Evolutionary conservation across 768 basidiomycete genomes (phyloP).

Genomic region (Hypholoma sublateritium): DNA sequence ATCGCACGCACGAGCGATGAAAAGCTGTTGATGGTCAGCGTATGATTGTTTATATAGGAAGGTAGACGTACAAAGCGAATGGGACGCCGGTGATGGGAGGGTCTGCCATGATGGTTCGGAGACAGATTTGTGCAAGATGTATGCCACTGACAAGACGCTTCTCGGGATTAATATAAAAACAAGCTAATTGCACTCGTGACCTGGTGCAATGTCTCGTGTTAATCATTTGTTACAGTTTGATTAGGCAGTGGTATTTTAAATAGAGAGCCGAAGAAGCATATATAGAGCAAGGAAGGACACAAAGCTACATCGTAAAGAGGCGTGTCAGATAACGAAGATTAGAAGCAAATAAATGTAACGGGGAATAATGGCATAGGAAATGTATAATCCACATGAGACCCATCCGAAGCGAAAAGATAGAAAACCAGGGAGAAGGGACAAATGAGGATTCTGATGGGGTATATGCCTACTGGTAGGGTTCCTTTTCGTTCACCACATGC

Average conservation of each 20-base stretch:
- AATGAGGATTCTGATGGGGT: slow-evolving; percentile 2
- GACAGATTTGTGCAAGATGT: neutral
- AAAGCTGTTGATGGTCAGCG: slow-evolving; percentile 34
- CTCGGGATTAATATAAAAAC: neutral
- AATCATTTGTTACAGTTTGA: neutral
- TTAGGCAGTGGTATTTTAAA: neutral
- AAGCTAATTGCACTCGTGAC: neutral
- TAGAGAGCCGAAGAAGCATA: neutral
- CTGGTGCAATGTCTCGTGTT: neutral
- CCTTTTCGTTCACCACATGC: slow-evolving; percentile 50
- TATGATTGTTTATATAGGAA: neutral
- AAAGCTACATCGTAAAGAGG: slow-evolving; percentile 5
- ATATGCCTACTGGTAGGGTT: slow-evolving; percentile 39
- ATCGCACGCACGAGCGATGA: slow-evolving; percentile 50
- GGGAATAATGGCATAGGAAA: slow-evolving; percentile 8
- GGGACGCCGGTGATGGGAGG: slow-evolving; percentile 23
- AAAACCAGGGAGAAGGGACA: neutral
- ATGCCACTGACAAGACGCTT: neutral
- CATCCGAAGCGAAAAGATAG: slow-evolving; percentile 8
- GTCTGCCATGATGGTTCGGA: neutral
- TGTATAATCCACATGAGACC: slow-evolving; percentile 11
- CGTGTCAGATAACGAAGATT: slow-evolving; percentile 15
- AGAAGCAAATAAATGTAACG: slow-evolving; percentile 13
- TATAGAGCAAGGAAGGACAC: slow-evolving; percentile 2
- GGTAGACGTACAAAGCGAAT: slow-evolving; percentile 42